These are phyloP conservation scores for Ceratobasidium sp. DNA, from an alignment of 1,284 basidiomycete genomes.

Conservation along the genomic window DNA sequence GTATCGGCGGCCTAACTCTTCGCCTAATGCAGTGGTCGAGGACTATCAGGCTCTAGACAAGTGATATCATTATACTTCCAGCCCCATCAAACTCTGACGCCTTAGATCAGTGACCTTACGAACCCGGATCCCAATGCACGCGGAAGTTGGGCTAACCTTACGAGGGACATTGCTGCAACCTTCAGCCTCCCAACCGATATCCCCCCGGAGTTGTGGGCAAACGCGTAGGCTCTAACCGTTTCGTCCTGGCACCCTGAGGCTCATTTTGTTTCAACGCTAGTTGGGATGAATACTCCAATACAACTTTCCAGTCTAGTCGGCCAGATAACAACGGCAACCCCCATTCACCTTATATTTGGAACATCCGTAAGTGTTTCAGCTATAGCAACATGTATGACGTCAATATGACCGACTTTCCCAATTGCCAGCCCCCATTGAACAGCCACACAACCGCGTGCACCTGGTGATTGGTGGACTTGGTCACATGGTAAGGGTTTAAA, in stretches of 20 bases:
- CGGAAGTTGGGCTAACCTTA: constrained; percentile 28
- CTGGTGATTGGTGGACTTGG: constrained; percentile 37
- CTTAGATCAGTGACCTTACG: background rate
- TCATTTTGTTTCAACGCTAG: too few species aligned
- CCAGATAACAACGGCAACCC: background rate
- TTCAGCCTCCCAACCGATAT: constrained; percentile 28
- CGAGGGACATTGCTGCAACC: constrained; percentile 15
- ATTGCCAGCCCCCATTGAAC: constrained; percentile 33
- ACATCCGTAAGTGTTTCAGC: background rate
- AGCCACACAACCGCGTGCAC: constrained; percentile 40
- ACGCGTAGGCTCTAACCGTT: too few species aligned
- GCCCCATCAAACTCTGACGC: too few species aligned
- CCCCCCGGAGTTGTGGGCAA: background rate
- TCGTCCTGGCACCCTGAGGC: too few species aligned
- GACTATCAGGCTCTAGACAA: constrained; percentile 12
- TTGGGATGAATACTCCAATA: constrained; percentile 45
- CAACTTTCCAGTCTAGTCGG: constrained; percentile 36
- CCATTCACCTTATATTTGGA: constrained; percentile 4
- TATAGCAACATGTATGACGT: background rate
- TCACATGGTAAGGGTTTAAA: constrained; percentile 26
- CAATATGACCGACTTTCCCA: too few species aligned
- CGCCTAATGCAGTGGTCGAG: constrained; percentile 1
- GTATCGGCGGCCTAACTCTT: constrained; percentile 39
- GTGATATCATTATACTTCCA: too few species aligned
- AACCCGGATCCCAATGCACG: background rate